Conservation (phyloP, 352 stramenopile genomes). For the Phytopythium oedochilum region DNA sequence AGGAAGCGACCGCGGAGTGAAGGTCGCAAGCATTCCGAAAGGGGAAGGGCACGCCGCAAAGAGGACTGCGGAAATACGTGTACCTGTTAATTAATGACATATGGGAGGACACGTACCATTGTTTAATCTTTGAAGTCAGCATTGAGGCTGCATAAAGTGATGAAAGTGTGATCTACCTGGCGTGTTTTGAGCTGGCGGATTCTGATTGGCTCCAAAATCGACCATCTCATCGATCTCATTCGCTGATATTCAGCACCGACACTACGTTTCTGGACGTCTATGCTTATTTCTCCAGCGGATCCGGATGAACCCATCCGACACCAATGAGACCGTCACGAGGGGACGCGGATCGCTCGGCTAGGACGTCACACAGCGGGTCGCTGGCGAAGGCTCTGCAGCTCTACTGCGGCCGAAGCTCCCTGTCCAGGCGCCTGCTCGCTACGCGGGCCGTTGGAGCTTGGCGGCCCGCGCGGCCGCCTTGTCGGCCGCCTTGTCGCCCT, state of each 20-base stretch:
- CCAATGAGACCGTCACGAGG: too few relatives aligned
- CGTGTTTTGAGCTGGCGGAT: slow-evolving; percentile 43
- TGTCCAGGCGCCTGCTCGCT: neutral
- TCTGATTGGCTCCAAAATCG: slow-evolving; percentile 40
- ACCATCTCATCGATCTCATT: neutral
- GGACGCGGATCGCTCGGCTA: too few relatives aligned
- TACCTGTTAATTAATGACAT: too few relatives aligned
- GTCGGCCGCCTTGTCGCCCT: slow-evolving; percentile 27
- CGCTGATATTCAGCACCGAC: neutral
- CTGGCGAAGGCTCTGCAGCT: too few relatives aligned
- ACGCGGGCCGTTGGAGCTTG: slow-evolving; percentile 1
- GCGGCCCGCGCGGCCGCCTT: slow-evolving; percentile 26
- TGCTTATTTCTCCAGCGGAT: neutral
- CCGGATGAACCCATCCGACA: neutral
- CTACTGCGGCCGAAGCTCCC: too few relatives aligned
- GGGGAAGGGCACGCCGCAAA: neutral
- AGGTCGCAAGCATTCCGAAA: neutral
- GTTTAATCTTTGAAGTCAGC: too few relatives aligned
- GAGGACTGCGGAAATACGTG: too few relatives aligned
- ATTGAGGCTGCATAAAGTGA: too few relatives aligned
- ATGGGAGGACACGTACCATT: too few relatives aligned
- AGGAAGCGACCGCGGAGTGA: neutral
- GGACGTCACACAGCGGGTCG: too few relatives aligned
- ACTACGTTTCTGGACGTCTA: too few relatives aligned
- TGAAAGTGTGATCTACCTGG: neutral